Evolutionary conservation across 1,139 yeast species (phyloP).

Genomic region (Blastobotrys apis): DNA sequence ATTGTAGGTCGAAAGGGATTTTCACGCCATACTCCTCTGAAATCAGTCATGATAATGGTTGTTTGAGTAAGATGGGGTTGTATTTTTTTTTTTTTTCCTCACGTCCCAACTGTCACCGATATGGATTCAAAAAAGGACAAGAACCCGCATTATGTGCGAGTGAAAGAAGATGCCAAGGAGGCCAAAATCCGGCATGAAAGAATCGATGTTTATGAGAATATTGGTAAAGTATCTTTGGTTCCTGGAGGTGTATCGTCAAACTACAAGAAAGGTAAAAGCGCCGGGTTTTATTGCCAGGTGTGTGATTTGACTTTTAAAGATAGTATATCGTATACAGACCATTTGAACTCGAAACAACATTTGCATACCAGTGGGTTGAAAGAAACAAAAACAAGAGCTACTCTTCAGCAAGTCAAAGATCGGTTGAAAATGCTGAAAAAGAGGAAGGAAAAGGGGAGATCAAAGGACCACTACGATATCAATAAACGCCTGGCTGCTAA

Average conservation of each 20-base stretch:
- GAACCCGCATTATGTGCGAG: slow-evolving; percentile 19
- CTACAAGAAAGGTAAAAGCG: slow-evolving; percentile 55
- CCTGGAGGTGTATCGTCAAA: slow-evolving; percentile 41
- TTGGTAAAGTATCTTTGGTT: slow-evolving; percentile 46
- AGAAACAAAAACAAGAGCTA: slow-evolving; percentile 31
- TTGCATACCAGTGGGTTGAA: slow-evolving; percentile 33
- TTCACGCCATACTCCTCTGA: slow-evolving; percentile 27
- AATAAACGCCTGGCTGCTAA: slow-evolving; percentile 45
- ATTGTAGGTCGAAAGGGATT: too few species aligned
- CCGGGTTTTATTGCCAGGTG: slow-evolving; percentile 78
- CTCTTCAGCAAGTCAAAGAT: slow-evolving; percentile 36
- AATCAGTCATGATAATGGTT: slow-evolving; percentile 13
- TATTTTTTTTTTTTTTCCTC: not conserved
- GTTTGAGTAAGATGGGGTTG: not conserved
- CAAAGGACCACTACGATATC: slow-evolving; percentile 41
- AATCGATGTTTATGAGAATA: slow-evolving; percentile 40
- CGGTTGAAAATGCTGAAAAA: slow-evolving; percentile 32
- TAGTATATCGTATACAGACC: slow-evolving; percentile 75
- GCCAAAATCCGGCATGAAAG: slow-evolving; percentile 31
- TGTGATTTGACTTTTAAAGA: slow-evolving; percentile 81
- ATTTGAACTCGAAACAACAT: slow-evolving; percentile 60
- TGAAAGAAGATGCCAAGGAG: slow-evolving; percentile 23
- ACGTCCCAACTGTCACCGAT: not conserved
- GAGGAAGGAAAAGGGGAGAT: slow-evolving; percentile 36
- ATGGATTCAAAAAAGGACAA: slow-evolving; percentile 35